Conservation (phyloP, 2,329 filamentous ascomycete species). For the Botrytis deweyae region DNA sequence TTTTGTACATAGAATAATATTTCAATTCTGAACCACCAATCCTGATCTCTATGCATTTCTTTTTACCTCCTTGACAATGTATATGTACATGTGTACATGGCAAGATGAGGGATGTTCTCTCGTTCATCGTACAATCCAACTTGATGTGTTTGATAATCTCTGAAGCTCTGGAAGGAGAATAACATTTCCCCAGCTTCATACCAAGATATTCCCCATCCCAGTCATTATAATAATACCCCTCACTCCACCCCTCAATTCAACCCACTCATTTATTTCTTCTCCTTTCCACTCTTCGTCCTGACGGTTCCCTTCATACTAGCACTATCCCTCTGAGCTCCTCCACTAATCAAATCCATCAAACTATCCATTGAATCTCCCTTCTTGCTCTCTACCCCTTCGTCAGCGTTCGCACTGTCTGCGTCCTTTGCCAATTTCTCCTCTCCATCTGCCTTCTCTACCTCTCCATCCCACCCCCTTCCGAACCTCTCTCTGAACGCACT, state of each 20-base stretch:
- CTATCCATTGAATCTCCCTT: slow-evolving; percentile 46
- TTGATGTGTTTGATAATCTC: not conserved
- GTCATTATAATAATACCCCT: slow-evolving; percentile 5
- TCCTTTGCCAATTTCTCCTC: slow-evolving; percentile 36
- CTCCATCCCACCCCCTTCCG: slow-evolving; percentile 83
- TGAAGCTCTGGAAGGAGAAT: not conserved
- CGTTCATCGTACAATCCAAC: slow-evolving; percentile 2
- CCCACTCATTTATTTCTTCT: slow-evolving; percentile 40
- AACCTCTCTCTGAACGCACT: slow-evolving; percentile 83
- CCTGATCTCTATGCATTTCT: not conserved
- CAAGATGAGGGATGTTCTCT: not conserved
- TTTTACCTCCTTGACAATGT: not conserved
- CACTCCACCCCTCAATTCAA: slow-evolving; percentile 38
- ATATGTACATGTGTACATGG: not conserved
- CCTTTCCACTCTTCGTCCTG: slow-evolving; percentile 28
- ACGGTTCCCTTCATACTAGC: slow-evolving; percentile 36
- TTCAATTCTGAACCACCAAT: slow-evolving; percentile 23
- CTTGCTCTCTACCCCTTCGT: slow-evolving; percentile 24
- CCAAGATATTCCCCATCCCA: not conserved
- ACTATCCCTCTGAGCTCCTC: slow-evolving; percentile 26
- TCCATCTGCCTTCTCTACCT: slow-evolving; percentile 48
- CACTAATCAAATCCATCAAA: slow-evolving; percentile 57
- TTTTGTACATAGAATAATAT: slow-evolving; percentile 39
- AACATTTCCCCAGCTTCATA: not conserved
- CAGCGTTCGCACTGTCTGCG: slow-evolving; percentile 41